Percentiles rank a stretch among this genome's conserved stretches.
Evolutionary conservation across 139 green algal genomes (phyloP).

Genomic region (Tetradesmus lagerheimii): DNA sequence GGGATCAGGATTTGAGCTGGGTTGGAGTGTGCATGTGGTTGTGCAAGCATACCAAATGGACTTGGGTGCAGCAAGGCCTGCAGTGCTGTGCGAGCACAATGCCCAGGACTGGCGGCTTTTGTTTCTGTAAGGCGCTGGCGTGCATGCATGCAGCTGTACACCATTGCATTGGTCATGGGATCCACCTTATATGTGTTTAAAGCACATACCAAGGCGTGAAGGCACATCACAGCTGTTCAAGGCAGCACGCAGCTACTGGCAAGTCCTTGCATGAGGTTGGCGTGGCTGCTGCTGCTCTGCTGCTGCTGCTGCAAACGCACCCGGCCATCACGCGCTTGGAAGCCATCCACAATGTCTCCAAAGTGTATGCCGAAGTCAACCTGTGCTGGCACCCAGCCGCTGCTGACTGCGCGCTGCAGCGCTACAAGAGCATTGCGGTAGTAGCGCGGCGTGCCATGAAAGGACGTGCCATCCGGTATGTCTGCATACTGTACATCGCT

Average conservation of each 20-base stretch:
- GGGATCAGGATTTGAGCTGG: neutral
- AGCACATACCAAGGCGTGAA: too few species aligned
- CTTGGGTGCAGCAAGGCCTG: neutral
- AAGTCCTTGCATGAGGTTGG: too few species aligned
- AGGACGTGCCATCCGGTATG: slow-evolving; percentile 79
- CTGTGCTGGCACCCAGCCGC: slow-evolving; percentile 44
- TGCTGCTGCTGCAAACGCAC: neutral
- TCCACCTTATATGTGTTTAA: too few species aligned
- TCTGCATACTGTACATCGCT: slow-evolving; percentile 79
- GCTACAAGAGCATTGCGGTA: slow-evolving; percentile 68
- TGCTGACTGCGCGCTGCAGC: slow-evolving; percentile 59
- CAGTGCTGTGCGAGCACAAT: too few species aligned
- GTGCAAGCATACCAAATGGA: neutral
- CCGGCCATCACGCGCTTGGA: slow-evolving; percentile 46
- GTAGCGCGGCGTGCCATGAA: slow-evolving; percentile 78
- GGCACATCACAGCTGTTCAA: too few species aligned
- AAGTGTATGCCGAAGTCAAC: slow-evolving; percentile 68
- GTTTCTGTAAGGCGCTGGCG: too few species aligned
- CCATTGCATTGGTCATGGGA: too few species aligned
- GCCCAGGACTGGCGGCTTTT: too few species aligned
- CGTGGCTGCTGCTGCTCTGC: neutral
- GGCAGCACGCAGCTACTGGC: too few species aligned
- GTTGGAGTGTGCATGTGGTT: neutral
- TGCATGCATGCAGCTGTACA: too few species aligned
- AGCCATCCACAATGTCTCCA: slow-evolving; percentile 78